A percentile compares a stretch with the other conserved stretches of the same genome.
phyloP scores from a whole-genome alignment of 371 early-diverging fungal genomes.

The Circinella umbellata region DNA sequence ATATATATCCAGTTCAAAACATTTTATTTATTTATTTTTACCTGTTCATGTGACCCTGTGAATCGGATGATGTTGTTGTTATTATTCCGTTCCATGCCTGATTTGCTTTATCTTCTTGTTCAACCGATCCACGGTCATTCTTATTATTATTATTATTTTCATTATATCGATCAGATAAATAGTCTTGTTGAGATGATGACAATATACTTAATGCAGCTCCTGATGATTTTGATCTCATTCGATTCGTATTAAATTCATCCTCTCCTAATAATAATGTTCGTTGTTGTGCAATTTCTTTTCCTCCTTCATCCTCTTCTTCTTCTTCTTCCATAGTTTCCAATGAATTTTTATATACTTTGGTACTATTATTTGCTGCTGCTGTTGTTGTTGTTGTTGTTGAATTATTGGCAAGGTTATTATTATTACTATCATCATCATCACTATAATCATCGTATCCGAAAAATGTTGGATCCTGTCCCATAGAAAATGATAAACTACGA shows the following conservation, averaged over 20 bases:
- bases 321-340: constrained; percentile 46
- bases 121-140: constrained; percentile 4
- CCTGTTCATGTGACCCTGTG: constrained; percentile 10
- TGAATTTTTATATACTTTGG: background rate
- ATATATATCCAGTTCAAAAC: no score
- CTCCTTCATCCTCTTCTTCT: constrained; percentile 32
- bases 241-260: constrained; percentile 5
- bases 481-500: constrained; percentile 54
- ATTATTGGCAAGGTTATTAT: background rate
- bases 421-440: constrained; percentile 18
- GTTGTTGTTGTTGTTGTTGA: background rate
- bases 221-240: constrained; percentile 45
- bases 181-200: constrained; percentile 37
- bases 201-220: constrained; percentile 52
- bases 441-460: constrained; percentile 51
- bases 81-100: background rate
- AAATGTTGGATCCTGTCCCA: constrained; percentile 50
- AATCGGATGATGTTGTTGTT: background rate
- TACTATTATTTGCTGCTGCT: background rate
- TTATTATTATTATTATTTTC: no score
- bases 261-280: constrained; percentile 11
- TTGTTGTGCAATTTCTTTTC: no score
- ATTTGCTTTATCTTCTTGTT: background rate
- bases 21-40: background rate
- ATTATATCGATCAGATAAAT: background rate